These are phyloP conservation scores for Pulveroboletus sp. DNA, from an alignment of 768 basidiomycete species.

Conservation along the genomic window DNA sequence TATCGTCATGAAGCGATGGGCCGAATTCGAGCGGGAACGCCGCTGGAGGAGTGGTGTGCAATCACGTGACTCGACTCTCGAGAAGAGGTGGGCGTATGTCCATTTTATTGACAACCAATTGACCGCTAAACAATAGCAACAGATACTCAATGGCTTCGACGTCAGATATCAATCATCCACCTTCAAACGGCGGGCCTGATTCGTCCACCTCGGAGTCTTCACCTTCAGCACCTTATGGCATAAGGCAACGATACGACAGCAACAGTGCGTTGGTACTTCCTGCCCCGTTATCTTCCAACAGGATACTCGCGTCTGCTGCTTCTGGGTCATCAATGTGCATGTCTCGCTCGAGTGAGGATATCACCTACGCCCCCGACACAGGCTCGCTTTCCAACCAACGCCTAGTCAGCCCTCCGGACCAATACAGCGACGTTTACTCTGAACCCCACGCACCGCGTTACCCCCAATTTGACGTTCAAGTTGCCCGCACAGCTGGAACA, in stretches of 20 bases:
- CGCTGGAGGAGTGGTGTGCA: slow-evolving; percentile 87
- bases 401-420: slow-evolving; percentile 37
- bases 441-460: slow-evolving; percentile 18
- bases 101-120: slow-evolving; percentile 6
- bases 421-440: slow-evolving; percentile 27
- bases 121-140: slow-evolving; percentile 35
- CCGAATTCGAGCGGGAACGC: slow-evolving; percentile 94
- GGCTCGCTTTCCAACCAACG: slow-evolving; percentile 44
- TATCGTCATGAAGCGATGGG: slow-evolving; percentile 99
- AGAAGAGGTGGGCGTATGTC: slow-evolving; percentile 53
- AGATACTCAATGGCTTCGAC: slow-evolving; percentile 80
- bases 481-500: slow-evolving; percentile 36
- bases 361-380: slow-evolving; percentile 31
- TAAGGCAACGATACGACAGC: slow-evolving; percentile 65
- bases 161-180: slow-evolving; percentile 64
- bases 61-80: slow-evolving; percentile 76
- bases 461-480: slow-evolving; percentile 40
- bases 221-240: slow-evolving; percentile 31
- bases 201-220: slow-evolving; percentile 62
- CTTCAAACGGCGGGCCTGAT: slow-evolving; percentile 50
- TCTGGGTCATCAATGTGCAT: slow-evolving; percentile 42
- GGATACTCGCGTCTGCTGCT: slow-evolving; percentile 43
- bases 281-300: slow-evolving; percentile 64
- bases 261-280: slow-evolving; percentile 71
- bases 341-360: slow-evolving; percentile 45